These are phyloP conservation scores for Suhomyces terraborum DNA, from an alignment of 1,139 yeast species.

Conservation along the genomic window DNA sequence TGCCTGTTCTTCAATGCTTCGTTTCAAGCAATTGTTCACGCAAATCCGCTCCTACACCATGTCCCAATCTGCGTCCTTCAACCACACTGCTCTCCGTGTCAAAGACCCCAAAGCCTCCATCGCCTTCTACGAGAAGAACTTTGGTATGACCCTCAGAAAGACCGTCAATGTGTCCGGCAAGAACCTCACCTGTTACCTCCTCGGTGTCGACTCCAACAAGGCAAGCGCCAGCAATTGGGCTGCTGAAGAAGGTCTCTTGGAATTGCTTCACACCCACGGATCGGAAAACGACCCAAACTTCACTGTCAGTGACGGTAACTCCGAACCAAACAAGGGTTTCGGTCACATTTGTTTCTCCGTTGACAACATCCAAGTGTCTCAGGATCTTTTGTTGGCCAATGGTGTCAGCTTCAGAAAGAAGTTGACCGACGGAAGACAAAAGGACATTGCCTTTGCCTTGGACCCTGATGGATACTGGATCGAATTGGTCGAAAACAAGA, in stretches of 20 bases:
- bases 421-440: slow-evolving; percentile 86
- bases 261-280: slow-evolving; percentile 81
- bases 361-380: slow-evolving; percentile 68
- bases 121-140: slow-evolving; percentile 70
- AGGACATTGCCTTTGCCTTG: slow-evolving; percentile 87
- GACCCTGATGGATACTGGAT: slow-evolving; percentile 98
- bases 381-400: slow-evolving; percentile 54
- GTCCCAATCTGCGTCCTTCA: slow-evolving; percentile 31
- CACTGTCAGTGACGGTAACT: slow-evolving; percentile 77
- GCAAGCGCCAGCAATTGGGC: slow-evolving; percentile 60
- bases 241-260: slow-evolving; percentile 76
- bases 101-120: slow-evolving; percentile 77
- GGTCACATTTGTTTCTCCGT: slow-evolving; percentile 93
- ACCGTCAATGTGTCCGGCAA: slow-evolving; percentile 53
- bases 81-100: slow-evolving; percentile 77
- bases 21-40: neutral
- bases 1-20: neutral
- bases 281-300: slow-evolving; percentile 61
- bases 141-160: slow-evolving; percentile 69
- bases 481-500: slow-evolving; percentile 73
- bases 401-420: slow-evolving; percentile 82
- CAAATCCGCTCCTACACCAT: slow-evolving; percentile 6
- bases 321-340: slow-evolving; percentile 81
- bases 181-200: slow-evolving; percentile 62
- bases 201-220: slow-evolving; percentile 26